Evolutionary conservation across 192 early-diverging fungal genomes (phyloP), one percentile per base, ranked within the genome.

Genomic region (Chytriomyces confervae): DNA sequence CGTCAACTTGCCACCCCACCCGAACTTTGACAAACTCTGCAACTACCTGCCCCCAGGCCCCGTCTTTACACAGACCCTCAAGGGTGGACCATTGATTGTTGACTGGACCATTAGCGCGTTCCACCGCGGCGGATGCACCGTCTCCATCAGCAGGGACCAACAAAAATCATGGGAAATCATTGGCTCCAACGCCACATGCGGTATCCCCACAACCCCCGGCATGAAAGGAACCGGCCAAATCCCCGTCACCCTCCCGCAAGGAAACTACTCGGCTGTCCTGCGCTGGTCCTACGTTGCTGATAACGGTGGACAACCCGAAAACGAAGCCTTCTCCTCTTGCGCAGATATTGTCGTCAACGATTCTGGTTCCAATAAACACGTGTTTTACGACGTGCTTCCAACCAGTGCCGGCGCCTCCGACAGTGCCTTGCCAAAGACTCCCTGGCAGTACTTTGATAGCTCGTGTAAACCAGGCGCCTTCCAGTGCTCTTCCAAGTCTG

Each of bases 281-380:
- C 16, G 50, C 11, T 70, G 69, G 69, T 27, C 16, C 4, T 70
- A 70, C 69, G 27, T 53, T 50, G 46, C 69, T 7, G 29, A 70
- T 50, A 70, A 70, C 27, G 69, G 69, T 6, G 69, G 69, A 16
- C 69, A 70, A 29, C 69, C 69, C 18, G 69, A 10, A 50, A 70
- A 70, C 29, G 69, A 70, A 45, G 69, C 48, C 2, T 70, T 70
- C 27, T 47, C 18, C n/a, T 70, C 69, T 3, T 70, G 69, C 29
- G 16, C 69, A 2, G 69, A 70, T 29, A 50, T 70, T 8, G 11
- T 18, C 7, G 69, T 70, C 47, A 11, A 47, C 5, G n/a, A 47
- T 3, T 44, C 36, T 13, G 69, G 69, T 24, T 27, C 11, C 49
- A 70, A 70, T 50, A 29, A 7, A 23, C 69, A 70, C 50, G 36